These are phyloP conservation scores for Rhamnella rubrinervis DNA, from an alignment of 331 rosid species.

Conservation along the genomic window DNA sequence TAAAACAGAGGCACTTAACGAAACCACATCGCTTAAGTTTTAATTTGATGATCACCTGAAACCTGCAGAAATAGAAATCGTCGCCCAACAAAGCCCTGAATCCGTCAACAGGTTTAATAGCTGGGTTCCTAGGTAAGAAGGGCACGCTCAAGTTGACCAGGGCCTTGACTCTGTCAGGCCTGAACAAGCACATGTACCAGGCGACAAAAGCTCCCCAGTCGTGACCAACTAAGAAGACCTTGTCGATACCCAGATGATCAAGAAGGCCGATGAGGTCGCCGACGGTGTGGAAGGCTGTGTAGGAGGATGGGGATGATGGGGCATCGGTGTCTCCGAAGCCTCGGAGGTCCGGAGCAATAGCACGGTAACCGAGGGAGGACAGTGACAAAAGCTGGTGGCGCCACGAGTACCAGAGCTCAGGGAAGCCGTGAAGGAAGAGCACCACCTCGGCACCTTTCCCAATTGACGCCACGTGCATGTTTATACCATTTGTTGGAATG, in stretches of 20 bases:
- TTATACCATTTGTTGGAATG: neutral
- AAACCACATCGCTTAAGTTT: no score
- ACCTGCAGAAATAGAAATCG: neutral
- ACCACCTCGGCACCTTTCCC: neutral
- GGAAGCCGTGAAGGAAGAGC: neutral
- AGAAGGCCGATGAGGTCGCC: neutral
- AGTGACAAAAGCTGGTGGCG: neutral
- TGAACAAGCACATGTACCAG: neutral
- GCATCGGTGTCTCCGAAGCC: neutral
- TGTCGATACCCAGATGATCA: neutral
- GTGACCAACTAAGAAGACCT: neutral
- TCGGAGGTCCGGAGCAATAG: neutral
- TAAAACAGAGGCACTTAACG: no score
- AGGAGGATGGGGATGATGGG: neutral
- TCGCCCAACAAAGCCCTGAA: constrained; percentile 1
- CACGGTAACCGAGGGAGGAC: neutral
- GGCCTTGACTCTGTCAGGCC: neutral
- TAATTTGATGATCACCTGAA: neutral
- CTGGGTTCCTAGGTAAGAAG: neutral
- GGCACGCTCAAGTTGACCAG: neutral
- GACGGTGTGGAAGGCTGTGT: neutral
- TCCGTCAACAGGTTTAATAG: neutral
- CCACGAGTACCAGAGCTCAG: neutral
- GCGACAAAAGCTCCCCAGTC: neutral
- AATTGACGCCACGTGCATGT: neutral